Percentiles rank a stretch among this genome's conserved stretches.
phyloP scores from a whole-genome alignment of 768 basidiomycete genomes.

The Suillus sp. region DNA sequence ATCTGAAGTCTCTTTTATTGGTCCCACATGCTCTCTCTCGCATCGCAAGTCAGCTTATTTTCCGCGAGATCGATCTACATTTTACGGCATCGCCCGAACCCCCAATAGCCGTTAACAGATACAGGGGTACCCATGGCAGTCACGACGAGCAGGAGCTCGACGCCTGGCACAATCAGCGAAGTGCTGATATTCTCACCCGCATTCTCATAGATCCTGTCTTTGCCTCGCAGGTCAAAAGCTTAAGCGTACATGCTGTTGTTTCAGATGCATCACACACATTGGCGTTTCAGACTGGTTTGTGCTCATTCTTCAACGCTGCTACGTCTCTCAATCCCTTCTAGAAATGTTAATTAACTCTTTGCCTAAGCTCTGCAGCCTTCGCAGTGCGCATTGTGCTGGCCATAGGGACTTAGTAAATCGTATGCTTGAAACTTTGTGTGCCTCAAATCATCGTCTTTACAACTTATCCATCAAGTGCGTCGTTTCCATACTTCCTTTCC shows the following conservation, averaged over 20 bases:
- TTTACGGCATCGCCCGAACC: slow-evolving; percentile 46
- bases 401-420: slow-evolving; percentile 52
- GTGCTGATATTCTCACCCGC: slow-evolving; percentile 69
- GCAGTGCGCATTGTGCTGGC: slow-evolving; percentile 63
- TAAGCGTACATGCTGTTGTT: slow-evolving; percentile 59
- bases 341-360: slow-evolving; percentile 73
- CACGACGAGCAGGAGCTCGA: slow-evolving; percentile 40
- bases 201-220: slow-evolving; percentile 64
- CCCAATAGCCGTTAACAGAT: slow-evolving; percentile 12
- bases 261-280: slow-evolving; percentile 51
- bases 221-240: slow-evolving; percentile 55
- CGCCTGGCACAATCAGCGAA: slow-evolving; percentile 54
- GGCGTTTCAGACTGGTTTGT: slow-evolving; percentile 65
- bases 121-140: slow-evolving; percentile 8
- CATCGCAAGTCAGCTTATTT: slow-evolving; percentile 64
- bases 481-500: slow-evolving; percentile 18
- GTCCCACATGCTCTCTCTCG: slow-evolving; percentile 69
- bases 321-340: slow-evolving; percentile 22
- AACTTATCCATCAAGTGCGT: slow-evolving; percentile 56
- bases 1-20: slow-evolving; percentile 63
- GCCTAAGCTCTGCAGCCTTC: slow-evolving; percentile 59
- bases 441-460: slow-evolving; percentile 50
- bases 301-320: not conserved
- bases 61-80: slow-evolving; percentile 64
- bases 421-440: slow-evolving; percentile 55